Evolutionary conservation across 2,329 filamentous ascomycete genomes (phyloP).

Genomic region (Hysterium pulicare): DNA sequence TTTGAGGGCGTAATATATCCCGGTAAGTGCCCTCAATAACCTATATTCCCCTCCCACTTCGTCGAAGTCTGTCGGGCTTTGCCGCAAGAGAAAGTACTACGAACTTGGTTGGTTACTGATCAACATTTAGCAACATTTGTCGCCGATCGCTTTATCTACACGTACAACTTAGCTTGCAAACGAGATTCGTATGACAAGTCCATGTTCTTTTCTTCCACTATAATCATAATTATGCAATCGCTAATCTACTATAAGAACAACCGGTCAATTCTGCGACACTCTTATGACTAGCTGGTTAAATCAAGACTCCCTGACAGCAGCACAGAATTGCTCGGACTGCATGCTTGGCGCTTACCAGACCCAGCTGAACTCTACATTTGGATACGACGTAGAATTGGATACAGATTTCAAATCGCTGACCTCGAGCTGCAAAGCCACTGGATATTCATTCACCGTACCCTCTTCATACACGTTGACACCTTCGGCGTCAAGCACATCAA

Average conservation of each 20-base stretch:
- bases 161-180: background rate
- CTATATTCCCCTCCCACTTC: no score
- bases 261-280: background rate
- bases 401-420: constrained; percentile 1
- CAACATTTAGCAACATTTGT: background rate
- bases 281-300: background rate
- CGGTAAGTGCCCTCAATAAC: no score
- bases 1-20: background rate
- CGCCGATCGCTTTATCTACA: background rate
- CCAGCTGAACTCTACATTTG: background rate
- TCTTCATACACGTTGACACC: background rate
- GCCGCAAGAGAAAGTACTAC: background rate
- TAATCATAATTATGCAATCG: background rate
- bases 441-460: background rate
- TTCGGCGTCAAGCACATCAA: background rate
- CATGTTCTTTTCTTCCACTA: background rate
- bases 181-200: background rate
- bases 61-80: background rate
- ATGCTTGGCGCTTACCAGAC: background rate
- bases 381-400: background rate
- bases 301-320: background rate
- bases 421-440: constrained; percentile 1
- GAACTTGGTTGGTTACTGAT: background rate
- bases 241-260: no score
- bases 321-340: background rate